Evolutionary conservation across 179 eudicot genomes (phyloP).

Genomic region (Kewa caespitosa): DNA sequence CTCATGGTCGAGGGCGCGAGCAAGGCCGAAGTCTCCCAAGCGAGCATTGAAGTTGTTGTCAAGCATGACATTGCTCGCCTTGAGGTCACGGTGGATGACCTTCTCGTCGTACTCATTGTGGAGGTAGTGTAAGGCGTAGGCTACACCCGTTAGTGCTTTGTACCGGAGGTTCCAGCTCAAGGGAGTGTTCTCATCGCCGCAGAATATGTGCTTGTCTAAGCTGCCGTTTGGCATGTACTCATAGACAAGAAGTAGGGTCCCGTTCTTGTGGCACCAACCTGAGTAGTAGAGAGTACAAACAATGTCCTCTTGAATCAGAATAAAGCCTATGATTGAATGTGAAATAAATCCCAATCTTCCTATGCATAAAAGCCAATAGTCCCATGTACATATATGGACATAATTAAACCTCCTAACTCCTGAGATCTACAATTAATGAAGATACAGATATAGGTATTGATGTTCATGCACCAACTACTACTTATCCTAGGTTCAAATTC

Average conservation of each 20-base stretch:
- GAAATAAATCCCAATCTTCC: too few relatives aligned
- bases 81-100: slow-evolving; percentile 86
- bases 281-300: too few relatives aligned
- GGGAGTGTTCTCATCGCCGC: slow-evolving; percentile 31
- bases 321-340: too few relatives aligned
- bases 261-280: slow-evolving; percentile 81
- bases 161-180: slow-evolving; percentile 59
- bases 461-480: too few relatives aligned
- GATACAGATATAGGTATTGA: too few relatives aligned
- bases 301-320: too few relatives aligned
- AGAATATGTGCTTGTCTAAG: slow-evolving; percentile 76
- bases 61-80: slow-evolving; percentile 88
- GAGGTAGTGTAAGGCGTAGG: slow-evolving; percentile 76
- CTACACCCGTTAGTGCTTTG: slow-evolving; percentile 65
- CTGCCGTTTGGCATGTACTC: slow-evolving; percentile 86
- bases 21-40: slow-evolving; percentile 86
- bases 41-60: slow-evolving; percentile 74
- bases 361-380: too few relatives aligned
- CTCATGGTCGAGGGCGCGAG: slow-evolving; percentile 82
- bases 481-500: too few relatives aligned
- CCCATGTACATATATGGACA: too few relatives aligned
- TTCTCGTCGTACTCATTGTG: slow-evolving; percentile 70
- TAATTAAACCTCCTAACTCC: too few relatives aligned
- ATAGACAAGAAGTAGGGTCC: slow-evolving; percentile 56
- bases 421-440: too few relatives aligned